These are phyloP conservation scores for Carex littledalei DNA, from an alignment of 176 grass and related monocot genomes.

Conservation along the genomic window DNA sequence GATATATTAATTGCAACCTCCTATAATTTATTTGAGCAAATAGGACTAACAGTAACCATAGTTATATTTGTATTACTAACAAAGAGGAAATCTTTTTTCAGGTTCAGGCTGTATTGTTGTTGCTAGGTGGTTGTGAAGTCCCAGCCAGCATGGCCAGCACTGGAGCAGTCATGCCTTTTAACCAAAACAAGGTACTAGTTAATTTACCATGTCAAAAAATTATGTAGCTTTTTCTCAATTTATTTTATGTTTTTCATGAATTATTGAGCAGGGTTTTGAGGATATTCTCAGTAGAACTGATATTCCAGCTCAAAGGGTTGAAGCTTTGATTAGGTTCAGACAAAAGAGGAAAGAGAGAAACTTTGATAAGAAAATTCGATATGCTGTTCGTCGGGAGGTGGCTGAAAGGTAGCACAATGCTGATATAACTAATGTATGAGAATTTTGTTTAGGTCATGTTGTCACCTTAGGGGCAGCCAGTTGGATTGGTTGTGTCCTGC, in stretches of 20 bases:
- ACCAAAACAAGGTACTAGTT: slow-evolving; percentile 47
- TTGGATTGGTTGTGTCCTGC: neutral
- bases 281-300: slow-evolving; percentile 81
- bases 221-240: neutral
- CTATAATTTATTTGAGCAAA: neutral
- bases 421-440: neutral
- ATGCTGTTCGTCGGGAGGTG: slow-evolving; percentile 88
- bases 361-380: slow-evolving; percentile 97
- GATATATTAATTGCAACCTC: neutral
- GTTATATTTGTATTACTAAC: neutral
- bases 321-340: slow-evolving; percentile 76
- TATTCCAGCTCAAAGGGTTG: slow-evolving; percentile 84
- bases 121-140: slow-evolving; percentile 65
- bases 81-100: slow-evolving; percentile 26
- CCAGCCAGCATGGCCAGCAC: slow-evolving; percentile 37
- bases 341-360: slow-evolving; percentile 96
- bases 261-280: slow-evolving; percentile 56
- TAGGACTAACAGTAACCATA: neutral
- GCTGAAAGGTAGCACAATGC: slow-evolving; percentile 53
- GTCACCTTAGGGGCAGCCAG: neutral
- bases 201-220: slow-evolving; percentile 4
- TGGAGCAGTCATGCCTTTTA: slow-evolving; percentile 33
- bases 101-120: slow-evolving; percentile 77
- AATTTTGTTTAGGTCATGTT: neutral
- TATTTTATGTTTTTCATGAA: neutral